Conservation (phyloP, 495 filamentous ascomycete species). For the Immersiella caudata region DNA sequence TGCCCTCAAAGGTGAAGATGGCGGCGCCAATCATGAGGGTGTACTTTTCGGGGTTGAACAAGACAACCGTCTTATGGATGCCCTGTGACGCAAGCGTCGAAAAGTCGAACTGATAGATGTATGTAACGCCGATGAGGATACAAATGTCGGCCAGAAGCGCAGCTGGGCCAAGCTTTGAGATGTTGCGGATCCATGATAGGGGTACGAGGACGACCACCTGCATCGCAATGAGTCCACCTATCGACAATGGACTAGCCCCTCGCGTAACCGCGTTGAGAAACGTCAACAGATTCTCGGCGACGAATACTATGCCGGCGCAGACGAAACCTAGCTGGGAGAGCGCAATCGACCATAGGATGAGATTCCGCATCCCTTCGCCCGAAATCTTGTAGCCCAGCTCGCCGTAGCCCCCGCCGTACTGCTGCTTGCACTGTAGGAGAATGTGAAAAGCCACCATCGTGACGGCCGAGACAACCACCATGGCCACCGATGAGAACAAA, state of each 20-base stretch:
- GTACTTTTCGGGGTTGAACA: constrained; percentile 64
- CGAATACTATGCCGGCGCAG: constrained; percentile 66
- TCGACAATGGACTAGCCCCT: constrained; percentile 44
- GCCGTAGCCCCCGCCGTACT: constrained; percentile 62
- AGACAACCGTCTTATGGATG: constrained; percentile 52
- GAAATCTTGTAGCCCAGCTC: constrained; percentile 61
- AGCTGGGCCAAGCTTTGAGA: constrained; percentile 62
- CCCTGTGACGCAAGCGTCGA: constrained; percentile 49
- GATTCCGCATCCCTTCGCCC: constrained; percentile 51
- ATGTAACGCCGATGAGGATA: constrained; percentile 63
- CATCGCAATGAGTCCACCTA: constrained; percentile 54
- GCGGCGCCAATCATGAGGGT: constrained; percentile 65
- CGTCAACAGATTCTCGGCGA: constrained; percentile 62
- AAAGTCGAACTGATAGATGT: constrained; percentile 67
- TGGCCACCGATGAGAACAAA: constrained; percentile 64
- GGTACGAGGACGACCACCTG: constrained; percentile 61
- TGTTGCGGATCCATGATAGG: constrained; percentile 64
- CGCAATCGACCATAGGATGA: constrained; percentile 63
- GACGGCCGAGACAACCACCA: constrained; percentile 57
- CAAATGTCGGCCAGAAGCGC: constrained; percentile 64
- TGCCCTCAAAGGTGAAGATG: constrained; percentile 71
- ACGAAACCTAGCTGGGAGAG: constrained; percentile 71
- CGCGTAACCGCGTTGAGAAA: constrained; percentile 58
- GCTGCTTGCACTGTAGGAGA: constrained; percentile 58
- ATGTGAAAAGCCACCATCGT: constrained; percentile 65